These are phyloP conservation scores for Sordariomycetes sp. DNA, from an alignment of 2,329 filamentous ascomycete genomes.

Conservation along the genomic window DNA sequence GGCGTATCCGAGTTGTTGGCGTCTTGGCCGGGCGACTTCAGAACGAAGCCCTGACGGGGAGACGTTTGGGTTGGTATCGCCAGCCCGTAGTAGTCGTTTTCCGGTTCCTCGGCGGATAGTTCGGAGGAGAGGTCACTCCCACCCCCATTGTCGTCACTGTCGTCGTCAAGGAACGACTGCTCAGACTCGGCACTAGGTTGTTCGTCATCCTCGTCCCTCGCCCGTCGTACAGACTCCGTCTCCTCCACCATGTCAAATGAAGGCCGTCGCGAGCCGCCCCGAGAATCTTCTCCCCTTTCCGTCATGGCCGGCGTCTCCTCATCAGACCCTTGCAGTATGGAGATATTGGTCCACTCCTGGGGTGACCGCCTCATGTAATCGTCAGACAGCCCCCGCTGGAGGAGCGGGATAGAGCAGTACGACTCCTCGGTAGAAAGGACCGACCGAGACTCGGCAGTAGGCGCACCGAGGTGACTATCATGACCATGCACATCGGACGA, in stretches of 20 bases:
- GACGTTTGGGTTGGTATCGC: slow-evolving; percentile 5
- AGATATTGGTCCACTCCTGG: slow-evolving; percentile 43
- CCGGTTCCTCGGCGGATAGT: slow-evolving; percentile 40
- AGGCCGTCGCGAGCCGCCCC: not conserved
- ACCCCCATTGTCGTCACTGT: slow-evolving; percentile 31
- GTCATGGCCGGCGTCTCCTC: slow-evolving; percentile 11
- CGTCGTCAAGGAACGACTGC: slow-evolving; percentile 38
- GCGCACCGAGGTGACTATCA: slow-evolving; percentile 7
- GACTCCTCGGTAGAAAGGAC: slow-evolving; percentile 58
- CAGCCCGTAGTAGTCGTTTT: slow-evolving; percentile 15
- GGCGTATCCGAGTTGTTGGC: slow-evolving; percentile 8
- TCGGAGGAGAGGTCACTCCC: slow-evolving; percentile 54
- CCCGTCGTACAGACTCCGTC: not conserved
- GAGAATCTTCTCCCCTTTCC: slow-evolving; percentile 6
- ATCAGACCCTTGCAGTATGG: slow-evolving; percentile 39
- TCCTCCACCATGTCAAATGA: slow-evolving; percentile 9
- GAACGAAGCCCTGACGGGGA: slow-evolving; percentile 4
- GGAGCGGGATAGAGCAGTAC: slow-evolving; percentile 65
- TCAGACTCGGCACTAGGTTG: not conserved
- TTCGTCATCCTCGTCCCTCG: not conserved
- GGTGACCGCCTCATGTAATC: slow-evolving; percentile 30
- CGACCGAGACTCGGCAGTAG: slow-evolving; percentile 27
- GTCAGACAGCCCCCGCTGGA: slow-evolving; percentile 55
- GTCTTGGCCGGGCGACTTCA: slow-evolving; percentile 11
- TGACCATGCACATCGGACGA: slow-evolving; percentile 6